These are phyloP conservation scores for Gymnopus androsaceus DNA, from an alignment of 1,284 basidiomycete species.

Conservation along the genomic window DNA sequence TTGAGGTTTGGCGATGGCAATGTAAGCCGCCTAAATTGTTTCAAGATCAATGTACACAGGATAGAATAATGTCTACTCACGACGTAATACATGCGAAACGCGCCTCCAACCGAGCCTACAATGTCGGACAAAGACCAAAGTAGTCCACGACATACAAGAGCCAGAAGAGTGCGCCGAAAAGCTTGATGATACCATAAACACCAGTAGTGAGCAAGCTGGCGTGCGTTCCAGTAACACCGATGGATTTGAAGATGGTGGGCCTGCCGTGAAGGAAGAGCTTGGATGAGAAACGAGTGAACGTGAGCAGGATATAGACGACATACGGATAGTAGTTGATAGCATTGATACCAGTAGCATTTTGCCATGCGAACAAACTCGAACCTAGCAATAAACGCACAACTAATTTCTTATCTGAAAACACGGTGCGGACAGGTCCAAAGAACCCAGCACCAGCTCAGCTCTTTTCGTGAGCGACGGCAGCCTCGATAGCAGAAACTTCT, in stretches of 20 bases:
- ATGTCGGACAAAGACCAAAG: slow-evolving; percentile 41
- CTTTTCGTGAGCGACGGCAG: slow-evolving; percentile 31
- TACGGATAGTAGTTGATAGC: slow-evolving; percentile 46
- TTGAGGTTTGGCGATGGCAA: slow-evolving; percentile 33
- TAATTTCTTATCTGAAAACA: slow-evolving; percentile 29
- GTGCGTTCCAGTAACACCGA: slow-evolving; percentile 41
- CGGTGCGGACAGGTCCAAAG: slow-evolving; percentile 31
- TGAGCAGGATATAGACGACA: slow-evolving; percentile 5
- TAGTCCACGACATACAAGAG: slow-evolving; percentile 24
- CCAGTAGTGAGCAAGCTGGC: slow-evolving; percentile 47
- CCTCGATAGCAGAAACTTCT: slow-evolving; percentile 35
- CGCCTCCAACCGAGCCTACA: slow-evolving; percentile 42
- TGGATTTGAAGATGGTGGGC: slow-evolving; percentile 41
- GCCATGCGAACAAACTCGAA: slow-evolving; percentile 34
- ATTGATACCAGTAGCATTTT: slow-evolving; percentile 41
- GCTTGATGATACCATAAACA: slow-evolving; percentile 38
- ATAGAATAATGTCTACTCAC: no score
- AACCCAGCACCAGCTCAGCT: slow-evolving; percentile 35
- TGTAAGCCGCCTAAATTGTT: no score
- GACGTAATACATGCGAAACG: slow-evolving; percentile 42
- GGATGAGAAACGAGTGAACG: no score
- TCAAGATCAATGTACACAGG: no score
- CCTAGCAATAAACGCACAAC: slow-evolving; percentile 28
- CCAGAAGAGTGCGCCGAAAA: slow-evolving; percentile 26
- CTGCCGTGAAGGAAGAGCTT: slow-evolving; percentile 16